Base-by-base conservation (phyloP, 306 rosid species). In the Prosopis cineraria region DNA sequence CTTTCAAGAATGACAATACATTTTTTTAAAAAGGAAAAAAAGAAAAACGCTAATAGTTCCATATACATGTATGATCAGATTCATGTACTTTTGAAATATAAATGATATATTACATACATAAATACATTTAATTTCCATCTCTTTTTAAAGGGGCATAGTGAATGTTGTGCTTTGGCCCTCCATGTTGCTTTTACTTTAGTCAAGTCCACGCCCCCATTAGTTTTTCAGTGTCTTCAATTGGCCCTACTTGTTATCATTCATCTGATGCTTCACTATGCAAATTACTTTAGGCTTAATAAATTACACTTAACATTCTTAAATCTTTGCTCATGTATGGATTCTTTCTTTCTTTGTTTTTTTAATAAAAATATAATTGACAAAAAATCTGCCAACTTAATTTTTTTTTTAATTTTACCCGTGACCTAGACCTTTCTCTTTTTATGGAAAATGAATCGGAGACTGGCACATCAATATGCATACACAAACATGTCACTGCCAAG, bases 121-220 rank as follows among this genome's bases (percentile, higher is more conserved):
- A 6, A 24, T 19, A 50, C 4, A 19, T 20, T 50, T 17, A 5
- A 19, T 72, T 85, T 82, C 71, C 29, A 33, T 34, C 16, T 76
- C 29, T 73, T 68, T 66, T 68, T 52, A 0, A 74, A 79, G 78
- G 79, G 85, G 84, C 59, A 68, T 30, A 50, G 84, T 71, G 33
- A 71, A 78, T 65, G 81, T 40, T 81, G 66, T 82, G 84, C 79
- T 75, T 81, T 79, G 89, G 78, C 83, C 81, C 84, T 82, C 75
- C 72, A 85, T 72, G 31, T 76, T 79, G 74, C 86, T 85, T 85
- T 85, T 82, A 72, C 86, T 85, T 64, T 85, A 66, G 79, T 82
- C 80, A 79, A 76, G 86, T 85, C 78, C 64, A 41, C 80, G 63
- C 63, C 68, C 80, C 69, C 72, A 75, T 85, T 68, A 82, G 84